A percentile compares a stretch with the other conserved stretches of the same genome.
Evolutionary conservation across 352 stramenopile species (phyloP).

Genomic region (Globisporangium okanoganense): DNA sequence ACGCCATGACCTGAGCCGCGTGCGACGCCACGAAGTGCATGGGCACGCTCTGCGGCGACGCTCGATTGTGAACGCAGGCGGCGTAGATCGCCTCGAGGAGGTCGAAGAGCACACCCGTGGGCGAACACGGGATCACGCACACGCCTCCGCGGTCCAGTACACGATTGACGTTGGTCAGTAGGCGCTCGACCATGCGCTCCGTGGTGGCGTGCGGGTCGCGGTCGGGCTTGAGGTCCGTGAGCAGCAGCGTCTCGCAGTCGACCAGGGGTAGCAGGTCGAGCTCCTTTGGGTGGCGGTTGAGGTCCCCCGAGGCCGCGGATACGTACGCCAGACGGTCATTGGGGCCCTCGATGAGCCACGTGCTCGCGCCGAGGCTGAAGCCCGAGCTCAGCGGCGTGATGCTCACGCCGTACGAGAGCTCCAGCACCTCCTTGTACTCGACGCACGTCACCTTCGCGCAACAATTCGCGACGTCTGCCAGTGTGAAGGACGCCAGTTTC

Average conservation of each 20-base stretch:
- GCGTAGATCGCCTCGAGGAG: constrained; percentile 70
- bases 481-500: constrained; percentile 31
- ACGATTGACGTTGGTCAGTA: constrained; percentile 49
- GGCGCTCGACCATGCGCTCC: constrained; percentile 63
- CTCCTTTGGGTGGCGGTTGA: constrained; percentile 83
- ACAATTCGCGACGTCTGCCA: constrained; percentile 43
- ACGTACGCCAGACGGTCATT: constrained; percentile 77
- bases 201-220: constrained; percentile 69
- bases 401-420: constrained; percentile 60
- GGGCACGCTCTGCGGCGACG: constrained; percentile 30
- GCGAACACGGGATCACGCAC: constrained; percentile 57
- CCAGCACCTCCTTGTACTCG: constrained; percentile 57
- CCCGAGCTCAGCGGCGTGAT: constrained; percentile 76
- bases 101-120: constrained; percentile 73
- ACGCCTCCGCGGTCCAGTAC: constrained; percentile 67
- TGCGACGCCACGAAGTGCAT: constrained; percentile 69
- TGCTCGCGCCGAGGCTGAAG: constrained; percentile 59
- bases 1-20: constrained; percentile 41
- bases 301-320: constrained; percentile 65
- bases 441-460: constrained; percentile 44
- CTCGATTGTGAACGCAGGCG: constrained; percentile 40
- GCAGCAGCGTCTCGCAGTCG: constrained; percentile 73
- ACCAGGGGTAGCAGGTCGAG: constrained; percentile 71
- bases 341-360: constrained; percentile 70
- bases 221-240: constrained; percentile 75